These are phyloP conservation scores for Gynochthodes officinalis DNA, from an alignment of 257 asterid genomes.

Conservation along the genomic window DNA sequence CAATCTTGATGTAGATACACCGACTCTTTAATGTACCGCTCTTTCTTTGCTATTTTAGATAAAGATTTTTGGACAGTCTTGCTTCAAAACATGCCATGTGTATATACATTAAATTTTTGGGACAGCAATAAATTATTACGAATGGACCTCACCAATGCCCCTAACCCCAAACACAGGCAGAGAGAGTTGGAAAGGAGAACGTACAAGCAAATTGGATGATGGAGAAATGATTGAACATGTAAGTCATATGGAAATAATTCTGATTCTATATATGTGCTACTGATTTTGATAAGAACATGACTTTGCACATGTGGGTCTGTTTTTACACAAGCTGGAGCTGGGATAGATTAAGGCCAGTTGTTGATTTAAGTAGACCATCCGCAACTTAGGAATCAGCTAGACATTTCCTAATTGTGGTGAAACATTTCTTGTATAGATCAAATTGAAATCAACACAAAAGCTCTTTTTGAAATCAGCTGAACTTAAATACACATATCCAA, in stretches of 20 bases:
- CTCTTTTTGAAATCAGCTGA: neutral
- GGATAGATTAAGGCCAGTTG: neutral
- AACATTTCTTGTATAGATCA: neutral
- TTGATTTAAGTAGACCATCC: slow-evolving; percentile 1
- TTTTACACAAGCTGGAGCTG: neutral
- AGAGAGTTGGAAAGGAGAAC: neutral
- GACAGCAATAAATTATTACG: neutral
- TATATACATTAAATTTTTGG: neutral
- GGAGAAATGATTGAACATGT: neutral
- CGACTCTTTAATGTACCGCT: slow-evolving; percentile 1
- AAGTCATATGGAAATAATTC: neutral
- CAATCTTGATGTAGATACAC: slow-evolving; percentile 13
- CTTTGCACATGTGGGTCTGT: neutral
- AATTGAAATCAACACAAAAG: neutral
- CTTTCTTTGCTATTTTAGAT: slow-evolving; percentile 11
- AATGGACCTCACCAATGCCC: neutral
- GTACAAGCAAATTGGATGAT: neutral
- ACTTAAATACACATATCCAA: neutral
- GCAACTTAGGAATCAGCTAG: neutral
- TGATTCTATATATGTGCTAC: neutral
- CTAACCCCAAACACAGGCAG: neutral
- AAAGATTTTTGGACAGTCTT: neutral
- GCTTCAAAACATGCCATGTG: neutral
- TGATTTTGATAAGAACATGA: neutral
- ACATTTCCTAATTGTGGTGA: neutral